phyloP scores from a whole-genome alignment of 306 rosid species.

The peach (Prunus persica) region Prunus_persica_NCBIv2 NC_034013.1:15489001-15489500 shows the following conservation, averaged over 20 bases:
- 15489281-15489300: not conserved
- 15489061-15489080: not conserved
- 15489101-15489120: conserved; percentile 98
- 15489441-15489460: conserved; percentile 77
- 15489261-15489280: not conserved
- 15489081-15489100: conserved; percentile 73
- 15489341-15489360: conserved; percentile 74
- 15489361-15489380: conserved; percentile 87
- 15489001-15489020: not conserved
- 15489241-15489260: not conserved
- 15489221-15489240: not conserved
- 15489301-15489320: not conserved
- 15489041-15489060: not conserved
- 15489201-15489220: conserved; percentile 46
- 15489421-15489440: conserved; percentile 96
- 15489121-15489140: conserved; percentile 96
- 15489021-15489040: not conserved
- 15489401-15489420: conserved; percentile 90
- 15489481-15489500: conserved; percentile 18
- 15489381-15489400: conserved; percentile 90
- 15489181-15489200: conserved; percentile 84
- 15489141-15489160: conserved; percentile 96
- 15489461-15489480: conserved; percentile 36
- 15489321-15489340: conserved; percentile 86
- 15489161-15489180: conserved; percentile 90